Evolutionary conservation across 2,329 filamentous ascomycete genomes (phyloP), one percentile per base, ranked within the genome.

Genomic region (Xylariaceae sp.): DNA sequence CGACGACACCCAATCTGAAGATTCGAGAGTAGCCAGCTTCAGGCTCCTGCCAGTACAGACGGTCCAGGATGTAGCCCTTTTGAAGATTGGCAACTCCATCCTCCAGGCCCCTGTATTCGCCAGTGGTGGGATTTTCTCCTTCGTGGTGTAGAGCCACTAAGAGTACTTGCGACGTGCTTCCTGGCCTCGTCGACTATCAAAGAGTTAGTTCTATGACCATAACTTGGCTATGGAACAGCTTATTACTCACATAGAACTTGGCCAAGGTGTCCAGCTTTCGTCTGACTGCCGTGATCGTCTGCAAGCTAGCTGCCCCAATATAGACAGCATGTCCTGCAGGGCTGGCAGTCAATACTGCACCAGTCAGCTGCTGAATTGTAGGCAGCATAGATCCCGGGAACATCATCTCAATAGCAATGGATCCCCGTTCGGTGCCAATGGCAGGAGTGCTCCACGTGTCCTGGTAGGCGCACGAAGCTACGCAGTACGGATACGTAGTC

Each of bases 51-150:
- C 63, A 51, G 34, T 57, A 13, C 48, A 53, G 44, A 10, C 66
- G 65, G 23, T 70, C 68, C 1, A 70, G 35, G 53, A 66, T 65
- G 52, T 66, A 67, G 11, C 57, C 65, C 23, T 15, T 61, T 1
- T 67, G 55, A 17, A 56, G 48, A 1, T 42, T 7, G 10, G 50
- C 61, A 4, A 55, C 42, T 1, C 60, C 64, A 23, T 66, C 61
- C 2, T 23, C 57, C 15, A 68, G 17, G 30, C 62, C 66, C 17
- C 63, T 64, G 44, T 68, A 66, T 18, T 64, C 62, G 7, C 56
- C 65, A 10, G 37, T 53, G 2, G 9, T 4, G 1, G 60, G 50
- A 42, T 61, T 62, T 13, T 63, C 48, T 1, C 61, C 62, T 56
- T 70, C 68, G 9, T 56, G 58, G 17, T 67, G 63, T 3, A 70